phyloP scores from a whole-genome alignment of 2,329 filamentous ascomycete species.

The Diatrype stigma region DNA sequence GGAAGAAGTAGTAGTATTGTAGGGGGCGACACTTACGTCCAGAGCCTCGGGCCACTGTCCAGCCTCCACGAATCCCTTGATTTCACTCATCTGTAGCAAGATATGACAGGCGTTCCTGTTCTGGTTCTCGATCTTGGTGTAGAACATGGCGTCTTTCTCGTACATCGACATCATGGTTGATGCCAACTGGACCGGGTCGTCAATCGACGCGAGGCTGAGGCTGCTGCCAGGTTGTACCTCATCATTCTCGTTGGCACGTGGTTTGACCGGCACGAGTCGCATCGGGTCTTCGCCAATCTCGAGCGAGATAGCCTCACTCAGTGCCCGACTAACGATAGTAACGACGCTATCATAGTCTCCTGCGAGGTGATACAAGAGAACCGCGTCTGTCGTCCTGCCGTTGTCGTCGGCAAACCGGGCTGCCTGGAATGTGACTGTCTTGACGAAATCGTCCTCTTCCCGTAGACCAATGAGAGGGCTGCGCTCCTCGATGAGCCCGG shows the following conservation, averaged over 20 bases:
- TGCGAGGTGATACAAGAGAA: slow-evolving; percentile 89
- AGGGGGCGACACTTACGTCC: slow-evolving; percentile 45
- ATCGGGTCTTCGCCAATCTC: slow-evolving; percentile 80
- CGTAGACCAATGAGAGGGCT: slow-evolving; percentile 74
- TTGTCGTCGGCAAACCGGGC: slow-evolving; percentile 92
- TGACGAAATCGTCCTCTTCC: slow-evolving; percentile 79
- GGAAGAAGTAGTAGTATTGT: background rate
- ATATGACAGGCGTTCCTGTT: slow-evolving; percentile 55
- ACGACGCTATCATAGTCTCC: slow-evolving; percentile 96
- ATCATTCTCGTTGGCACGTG: slow-evolving; percentile 47
- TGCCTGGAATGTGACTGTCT: slow-evolving; percentile 87
- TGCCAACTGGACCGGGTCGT: slow-evolving; percentile 57
- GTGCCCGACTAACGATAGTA: slow-evolving; percentile 78
- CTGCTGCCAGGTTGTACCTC: slow-evolving; percentile 47
- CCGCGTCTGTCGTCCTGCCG: slow-evolving; percentile 87
- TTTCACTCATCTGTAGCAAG: slow-evolving; percentile 57
- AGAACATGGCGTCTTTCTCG: slow-evolving; percentile 58
- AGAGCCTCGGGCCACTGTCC: slow-evolving; percentile 54
- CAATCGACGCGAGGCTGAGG: slow-evolving; percentile 56
- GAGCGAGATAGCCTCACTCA: slow-evolving; percentile 84
- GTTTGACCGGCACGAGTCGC: slow-evolving; percentile 75
- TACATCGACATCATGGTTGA: slow-evolving; percentile 61
- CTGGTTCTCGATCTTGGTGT: slow-evolving; percentile 51
- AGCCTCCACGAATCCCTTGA: slow-evolving; percentile 52
- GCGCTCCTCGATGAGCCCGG: slow-evolving; percentile 82